Percentiles rank a stretch among this genome's conserved stretches.
Conservation (phyloP, 2,329 filamentous ascomycete species). For the Aphanocladium album region DNA sequence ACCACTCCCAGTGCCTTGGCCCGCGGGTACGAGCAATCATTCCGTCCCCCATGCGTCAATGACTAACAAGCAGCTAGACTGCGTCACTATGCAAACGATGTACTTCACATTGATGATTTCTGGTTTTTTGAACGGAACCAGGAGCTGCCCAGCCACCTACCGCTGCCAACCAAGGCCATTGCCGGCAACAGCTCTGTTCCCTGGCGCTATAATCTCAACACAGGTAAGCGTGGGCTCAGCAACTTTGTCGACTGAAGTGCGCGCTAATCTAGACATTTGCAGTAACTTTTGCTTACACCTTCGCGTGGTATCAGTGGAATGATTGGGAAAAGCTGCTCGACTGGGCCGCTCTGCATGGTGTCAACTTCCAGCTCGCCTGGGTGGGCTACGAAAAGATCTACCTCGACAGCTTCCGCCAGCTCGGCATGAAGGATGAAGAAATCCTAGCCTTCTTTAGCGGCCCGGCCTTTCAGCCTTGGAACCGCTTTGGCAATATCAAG, state of each 20-base stretch:
- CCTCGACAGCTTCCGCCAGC: conserved; percentile 40
- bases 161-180: not conserved
- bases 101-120: conserved; percentile 17
- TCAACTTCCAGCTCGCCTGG: conserved; percentile 49
- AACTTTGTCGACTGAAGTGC: too few species aligned
- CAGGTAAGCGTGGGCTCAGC: conserved; percentile 25
- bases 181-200: conserved; percentile 15
- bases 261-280: not conserved
- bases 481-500: conserved; percentile 49
- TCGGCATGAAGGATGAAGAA: conserved; percentile 39
- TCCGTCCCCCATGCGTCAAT: not conserved
- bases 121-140: conserved; percentile 15
- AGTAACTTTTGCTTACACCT: conserved; percentile 7
- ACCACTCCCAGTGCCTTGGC: conserved; percentile 19
- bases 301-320: conserved; percentile 30
- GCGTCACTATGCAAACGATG: conserved; percentile 19
- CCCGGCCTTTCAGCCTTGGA: conserved; percentile 48
- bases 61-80: not conserved
- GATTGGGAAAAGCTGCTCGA: conserved; percentile 49
- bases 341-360: conserved; percentile 45
- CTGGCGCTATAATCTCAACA: conserved; percentile 43
- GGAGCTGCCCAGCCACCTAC: conserved; percentile 3
- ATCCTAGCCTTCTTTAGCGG: conserved; percentile 43
- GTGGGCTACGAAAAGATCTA: conserved; percentile 47
- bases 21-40: conserved; percentile 16